Conservation (phyloP, 148 eudicot species). For the Rhododendron ferrugineum region DNA sequence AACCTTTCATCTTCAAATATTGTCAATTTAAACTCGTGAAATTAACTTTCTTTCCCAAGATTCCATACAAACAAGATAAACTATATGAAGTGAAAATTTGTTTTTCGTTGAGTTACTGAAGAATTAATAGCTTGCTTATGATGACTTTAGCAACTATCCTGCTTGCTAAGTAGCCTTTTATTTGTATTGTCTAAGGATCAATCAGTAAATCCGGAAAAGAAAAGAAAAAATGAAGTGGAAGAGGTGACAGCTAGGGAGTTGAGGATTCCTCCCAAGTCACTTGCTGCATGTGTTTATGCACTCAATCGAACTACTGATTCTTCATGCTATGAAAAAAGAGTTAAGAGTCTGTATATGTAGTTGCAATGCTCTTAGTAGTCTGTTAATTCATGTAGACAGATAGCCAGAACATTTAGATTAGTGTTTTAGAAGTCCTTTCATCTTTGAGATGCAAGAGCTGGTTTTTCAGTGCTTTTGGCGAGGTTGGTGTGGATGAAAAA, state of each 20-base stretch:
- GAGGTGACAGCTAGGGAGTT: not conserved
- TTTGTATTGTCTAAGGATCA: not conserved
- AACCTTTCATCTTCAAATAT: not conserved
- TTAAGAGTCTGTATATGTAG: not conserved
- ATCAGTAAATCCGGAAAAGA: not conserved
- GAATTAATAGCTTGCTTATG: not conserved
- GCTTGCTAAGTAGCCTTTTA: not conserved
- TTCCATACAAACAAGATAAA: not conserved
- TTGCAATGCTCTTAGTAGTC: not conserved
- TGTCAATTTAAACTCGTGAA: conserved; percentile 1
- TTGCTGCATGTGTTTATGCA: not conserved
- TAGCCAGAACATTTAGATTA: not conserved
- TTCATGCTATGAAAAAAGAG: not conserved
- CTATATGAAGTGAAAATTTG: not conserved
- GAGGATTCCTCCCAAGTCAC: not conserved
- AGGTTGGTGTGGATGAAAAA: not conserved
- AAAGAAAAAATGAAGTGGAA: not conserved
- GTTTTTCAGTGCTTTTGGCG: not conserved
- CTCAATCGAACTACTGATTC: not conserved
- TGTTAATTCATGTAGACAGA: not conserved
- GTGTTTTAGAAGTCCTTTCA: not conserved
- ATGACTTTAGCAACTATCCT: not conserved
- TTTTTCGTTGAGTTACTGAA: not conserved
- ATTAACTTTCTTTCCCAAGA: not conserved
- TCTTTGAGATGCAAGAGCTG: not conserved